Percentiles rank a stretch among this genome's conserved stretches.
Conservation (phyloP, 1,284 basidiomycete genomes). For the Rhodotorula sp. region DNA sequence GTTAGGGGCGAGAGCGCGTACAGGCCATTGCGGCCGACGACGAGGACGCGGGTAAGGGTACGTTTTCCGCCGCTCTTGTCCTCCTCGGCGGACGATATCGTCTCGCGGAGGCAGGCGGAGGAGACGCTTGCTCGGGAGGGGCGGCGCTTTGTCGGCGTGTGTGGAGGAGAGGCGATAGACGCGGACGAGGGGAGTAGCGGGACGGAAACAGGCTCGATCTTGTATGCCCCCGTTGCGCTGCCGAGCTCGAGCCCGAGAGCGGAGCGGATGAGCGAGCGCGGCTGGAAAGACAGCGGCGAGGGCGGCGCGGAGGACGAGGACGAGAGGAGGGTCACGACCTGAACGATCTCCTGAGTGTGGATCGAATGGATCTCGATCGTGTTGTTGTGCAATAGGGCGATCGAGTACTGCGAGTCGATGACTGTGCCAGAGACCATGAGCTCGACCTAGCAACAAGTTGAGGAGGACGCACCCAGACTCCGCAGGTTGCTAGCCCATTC, state of each 20-base stretch:
- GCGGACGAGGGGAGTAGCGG: slow-evolving; percentile 45
- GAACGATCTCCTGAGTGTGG: slow-evolving; percentile 70
- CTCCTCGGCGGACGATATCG: not conserved
- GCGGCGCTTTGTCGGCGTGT: slow-evolving; percentile 22
- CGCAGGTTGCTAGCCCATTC: slow-evolving; percentile 78
- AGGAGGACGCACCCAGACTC: slow-evolving; percentile 64
- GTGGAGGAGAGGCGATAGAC: slow-evolving; percentile 41
- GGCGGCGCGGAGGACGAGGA: slow-evolving; percentile 50
- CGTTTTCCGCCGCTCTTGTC: slow-evolving; percentile 39
- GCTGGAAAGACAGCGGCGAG: slow-evolving; percentile 49
- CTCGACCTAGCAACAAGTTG: slow-evolving; percentile 29
- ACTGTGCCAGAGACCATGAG: slow-evolving; percentile 56
- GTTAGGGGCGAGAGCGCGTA: slow-evolving; percentile 71
- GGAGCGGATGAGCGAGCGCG: slow-evolving; percentile 42
- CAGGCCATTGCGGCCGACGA: slow-evolving; percentile 65
- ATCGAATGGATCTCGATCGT: slow-evolving; percentile 79
- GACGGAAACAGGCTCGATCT: slow-evolving; percentile 42
- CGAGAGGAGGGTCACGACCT: slow-evolving; percentile 64
- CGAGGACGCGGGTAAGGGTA: slow-evolving; percentile 55
- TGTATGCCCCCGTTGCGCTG: slow-evolving; percentile 27
- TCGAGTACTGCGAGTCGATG: slow-evolving; percentile 76
- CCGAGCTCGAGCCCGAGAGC: slow-evolving; percentile 25
- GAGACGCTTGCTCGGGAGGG: slow-evolving; percentile 7
- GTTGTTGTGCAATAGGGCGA: slow-evolving; percentile 72
- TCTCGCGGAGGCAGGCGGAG: not conserved